These are phyloP conservation scores for Geotrichum klebahnii DNA, from an alignment of 1,139 yeast species.

Conservation along the genomic window DNA sequence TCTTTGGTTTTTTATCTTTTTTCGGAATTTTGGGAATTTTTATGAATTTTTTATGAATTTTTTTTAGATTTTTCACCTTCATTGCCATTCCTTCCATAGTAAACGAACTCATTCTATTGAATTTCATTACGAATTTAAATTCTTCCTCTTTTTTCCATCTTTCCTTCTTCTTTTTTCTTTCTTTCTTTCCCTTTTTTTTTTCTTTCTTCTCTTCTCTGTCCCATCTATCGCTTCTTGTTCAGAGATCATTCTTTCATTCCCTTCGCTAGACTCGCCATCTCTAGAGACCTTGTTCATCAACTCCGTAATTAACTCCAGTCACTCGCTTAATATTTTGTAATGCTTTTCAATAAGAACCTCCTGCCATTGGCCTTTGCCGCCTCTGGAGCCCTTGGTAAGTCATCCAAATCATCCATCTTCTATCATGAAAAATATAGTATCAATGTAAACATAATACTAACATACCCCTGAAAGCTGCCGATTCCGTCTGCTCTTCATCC, in stretches of 20 bases:
- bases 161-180: background rate
- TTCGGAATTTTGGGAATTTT: background rate
- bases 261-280: too few species aligned
- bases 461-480: too few species aligned
- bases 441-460: too few species aligned
- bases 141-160: background rate
- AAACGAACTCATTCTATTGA: too few species aligned
- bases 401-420: too few species aligned
- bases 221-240: background rate
- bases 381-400: constrained; percentile 7
- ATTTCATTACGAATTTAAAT: background rate
- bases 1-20: background rate
- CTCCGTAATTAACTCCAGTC: constrained; percentile 7
- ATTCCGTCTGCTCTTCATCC: constrained; percentile 27
- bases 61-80: constrained; percentile 1
- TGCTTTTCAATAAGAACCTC: constrained; percentile 14
- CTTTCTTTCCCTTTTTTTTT: constrained; percentile 2
- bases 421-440: too few species aligned
- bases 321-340: constrained; percentile 7
- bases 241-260: too few species aligned
- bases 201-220: constrained; percentile 5
- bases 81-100: background rate
- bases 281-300: too few species aligned
- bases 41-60: background rate
- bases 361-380: constrained; percentile 11